Evolutionary conservation across 495 filamentous ascomycete species (phyloP).

Genomic region (Penicillium verhagenii): DNA sequence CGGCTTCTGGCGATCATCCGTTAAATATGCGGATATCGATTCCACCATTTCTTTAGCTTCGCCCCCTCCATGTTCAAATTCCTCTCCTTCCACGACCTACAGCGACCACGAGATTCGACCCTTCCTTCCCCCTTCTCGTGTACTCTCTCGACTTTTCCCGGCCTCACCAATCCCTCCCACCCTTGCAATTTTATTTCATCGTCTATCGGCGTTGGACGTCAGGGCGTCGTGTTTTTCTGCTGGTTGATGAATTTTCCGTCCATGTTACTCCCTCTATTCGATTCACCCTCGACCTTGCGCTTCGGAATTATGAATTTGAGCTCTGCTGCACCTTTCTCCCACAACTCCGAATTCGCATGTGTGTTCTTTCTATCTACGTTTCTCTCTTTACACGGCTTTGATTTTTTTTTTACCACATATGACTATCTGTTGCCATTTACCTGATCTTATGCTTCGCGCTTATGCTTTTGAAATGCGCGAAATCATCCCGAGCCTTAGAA

Average conservation of each 20-base stretch:
- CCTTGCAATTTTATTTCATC: slow-evolving; percentile 35
- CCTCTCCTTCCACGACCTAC: slow-evolving; percentile 27
- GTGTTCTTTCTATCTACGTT: slow-evolving; percentile 1
- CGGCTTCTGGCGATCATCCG: slow-evolving; percentile 9
- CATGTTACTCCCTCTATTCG: slow-evolving; percentile 16
- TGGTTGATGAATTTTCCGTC: slow-evolving; percentile 34
- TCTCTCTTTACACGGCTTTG: not conserved
- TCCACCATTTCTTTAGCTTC: slow-evolving; percentile 9
- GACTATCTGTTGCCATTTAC: slow-evolving; percentile 8
- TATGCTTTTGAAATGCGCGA: slow-evolving; percentile 7
- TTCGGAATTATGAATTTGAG: slow-evolving; percentile 16
- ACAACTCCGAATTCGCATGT: slow-evolving; percentile 13
- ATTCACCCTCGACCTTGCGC: not conserved
- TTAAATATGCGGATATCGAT: slow-evolving; percentile 7
- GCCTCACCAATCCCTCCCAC: slow-evolving; percentile 24
- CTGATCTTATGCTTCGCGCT: slow-evolving; percentile 4
- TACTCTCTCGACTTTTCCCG: slow-evolving; percentile 18
- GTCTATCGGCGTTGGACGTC: slow-evolving; percentile 50
- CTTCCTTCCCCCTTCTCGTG: slow-evolving; percentile 7
- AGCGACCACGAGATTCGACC: slow-evolving; percentile 28
- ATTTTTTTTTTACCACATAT: not conserved
- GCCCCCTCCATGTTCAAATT: slow-evolving; percentile 16
- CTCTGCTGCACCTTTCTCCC: slow-evolving; percentile 17
- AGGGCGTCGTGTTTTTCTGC: slow-evolving; percentile 45
- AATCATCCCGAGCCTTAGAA: slow-evolving; percentile 18